These are phyloP conservation scores for Sarocladium oryzae DNA, from an alignment of 2,329 filamentous ascomycete genomes.

Conservation along the genomic window DNA sequence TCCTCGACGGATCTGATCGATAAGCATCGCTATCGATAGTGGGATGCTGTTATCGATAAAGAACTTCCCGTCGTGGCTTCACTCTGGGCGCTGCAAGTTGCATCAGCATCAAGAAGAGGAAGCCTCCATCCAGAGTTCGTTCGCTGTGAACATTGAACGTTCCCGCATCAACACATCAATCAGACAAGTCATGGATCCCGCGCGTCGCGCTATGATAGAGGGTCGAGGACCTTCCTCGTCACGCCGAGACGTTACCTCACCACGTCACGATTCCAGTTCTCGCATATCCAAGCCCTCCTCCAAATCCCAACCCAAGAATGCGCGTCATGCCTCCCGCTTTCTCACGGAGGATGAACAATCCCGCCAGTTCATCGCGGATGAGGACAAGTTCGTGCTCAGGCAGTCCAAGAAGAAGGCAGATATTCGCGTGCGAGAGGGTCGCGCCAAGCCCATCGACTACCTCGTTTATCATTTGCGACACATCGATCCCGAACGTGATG, in stretches of 20 bases:
- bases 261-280: constrained; percentile 47
- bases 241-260: constrained; percentile 45
- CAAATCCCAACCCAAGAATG: constrained; percentile 22
- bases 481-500: constrained; percentile 75
- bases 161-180: background rate
- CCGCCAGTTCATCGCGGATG: constrained; percentile 80
- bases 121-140: too few relatives aligned
- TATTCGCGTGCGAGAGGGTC: constrained; percentile 83
- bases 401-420: constrained; percentile 98
- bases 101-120: too few relatives aligned
- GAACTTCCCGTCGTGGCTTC: background rate
- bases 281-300: constrained; percentile 49
- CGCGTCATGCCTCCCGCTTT: constrained; percentile 31
- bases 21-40: constrained; percentile 2
- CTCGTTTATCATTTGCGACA: constrained; percentile 85
- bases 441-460: constrained; percentile 89
- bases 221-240: constrained; percentile 35
- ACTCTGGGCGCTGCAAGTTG: background rate
- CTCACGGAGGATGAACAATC: constrained; percentile 73
- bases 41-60: background rate
- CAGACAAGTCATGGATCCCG: constrained; percentile 42
- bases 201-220: constrained; percentile 47
- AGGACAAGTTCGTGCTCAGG: constrained; percentile 92
- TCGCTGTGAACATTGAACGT: background rate
- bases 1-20: constrained; percentile 6